phyloP scores from a whole-genome alignment of 2,329 filamentous ascomycete species.

The Scleromitrula shiraiana region DNA sequence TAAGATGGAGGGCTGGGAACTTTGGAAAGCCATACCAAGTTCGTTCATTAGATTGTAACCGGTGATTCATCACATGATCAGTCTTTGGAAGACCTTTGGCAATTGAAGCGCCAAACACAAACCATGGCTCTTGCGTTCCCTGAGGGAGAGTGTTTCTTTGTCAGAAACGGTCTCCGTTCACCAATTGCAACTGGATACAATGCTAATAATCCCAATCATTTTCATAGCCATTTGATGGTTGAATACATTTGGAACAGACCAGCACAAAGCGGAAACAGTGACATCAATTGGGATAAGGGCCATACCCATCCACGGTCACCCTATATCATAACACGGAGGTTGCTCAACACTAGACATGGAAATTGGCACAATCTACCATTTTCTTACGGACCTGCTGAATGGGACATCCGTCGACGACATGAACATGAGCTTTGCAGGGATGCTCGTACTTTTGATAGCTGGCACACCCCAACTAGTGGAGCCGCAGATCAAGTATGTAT shows the following conservation, averaged over 20 bases:
- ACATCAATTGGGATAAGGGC: not conserved
- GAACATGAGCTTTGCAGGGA: not conserved
- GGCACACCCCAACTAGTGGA: not conserved
- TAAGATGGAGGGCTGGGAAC: too few relatives aligned
- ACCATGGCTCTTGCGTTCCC: not conserved
- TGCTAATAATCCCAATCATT: not conserved
- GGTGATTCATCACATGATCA: too few relatives aligned
- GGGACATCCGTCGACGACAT: not conserved
- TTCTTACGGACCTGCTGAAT: not conserved
- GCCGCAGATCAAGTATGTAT: not conserved
- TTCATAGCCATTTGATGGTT: conserved; percentile 1
- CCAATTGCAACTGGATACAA: not conserved
- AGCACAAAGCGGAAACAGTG: not conserved
- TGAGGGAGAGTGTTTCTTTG: conserved; percentile 1
- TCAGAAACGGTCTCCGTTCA: not conserved
- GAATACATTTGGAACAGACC: not conserved
- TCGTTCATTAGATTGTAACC: too few relatives aligned
- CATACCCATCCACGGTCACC: not conserved
- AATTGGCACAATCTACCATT: not conserved
- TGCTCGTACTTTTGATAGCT: not conserved
- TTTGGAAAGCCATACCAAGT: too few relatives aligned
- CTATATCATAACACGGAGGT: not conserved
- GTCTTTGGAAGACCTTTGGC: too few relatives aligned
- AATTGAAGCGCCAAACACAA: too few relatives aligned
- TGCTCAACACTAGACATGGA: not conserved